These are phyloP conservation scores for Chenopodium suecicum DNA, from an alignment of 148 eudicot species.

Conservation along the genomic window DNA sequence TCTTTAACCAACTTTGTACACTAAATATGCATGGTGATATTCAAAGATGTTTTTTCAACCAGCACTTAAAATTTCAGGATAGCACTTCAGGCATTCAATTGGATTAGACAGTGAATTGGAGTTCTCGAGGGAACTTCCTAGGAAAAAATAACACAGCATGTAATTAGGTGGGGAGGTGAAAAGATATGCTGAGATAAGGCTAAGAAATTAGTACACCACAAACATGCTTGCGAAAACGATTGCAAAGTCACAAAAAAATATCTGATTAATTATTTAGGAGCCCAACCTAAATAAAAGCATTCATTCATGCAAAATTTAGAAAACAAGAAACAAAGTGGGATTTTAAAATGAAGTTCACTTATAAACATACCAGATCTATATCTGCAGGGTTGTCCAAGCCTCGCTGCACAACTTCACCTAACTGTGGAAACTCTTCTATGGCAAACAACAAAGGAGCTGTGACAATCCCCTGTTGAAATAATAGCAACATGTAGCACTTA, in stretches of 20 bases:
- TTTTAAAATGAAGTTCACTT: not conserved
- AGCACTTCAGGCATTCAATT: no score
- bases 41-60: no score
- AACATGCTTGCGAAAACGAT: not conserved
- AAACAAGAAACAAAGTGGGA: conserved; percentile 2
- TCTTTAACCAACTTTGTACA: not conserved
- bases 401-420: conserved; percentile 61
- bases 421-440: conserved; percentile 88
- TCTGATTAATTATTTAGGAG: not conserved
- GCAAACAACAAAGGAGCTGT: conserved; percentile 93
- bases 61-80: no score
- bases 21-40: not conserved
- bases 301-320: not conserved
- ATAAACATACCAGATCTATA: conserved; percentile 76
- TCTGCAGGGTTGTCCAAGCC: conserved; percentile 70
- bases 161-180: not conserved
- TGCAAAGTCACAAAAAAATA: not conserved
- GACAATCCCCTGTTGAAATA: conserved; percentile 61
- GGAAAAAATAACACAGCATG: no score
- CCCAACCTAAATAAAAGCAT: not conserved
- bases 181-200: no score
- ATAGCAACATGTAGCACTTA: conserved; percentile 12
- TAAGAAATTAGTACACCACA: no score
- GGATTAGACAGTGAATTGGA: no score
- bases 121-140: no score